A percentile compares a stretch with the other conserved stretches of the same genome.
Conservation (phyloP, 2,329 filamentous ascomycete species). For the Aspergillus sp. region DNA sequence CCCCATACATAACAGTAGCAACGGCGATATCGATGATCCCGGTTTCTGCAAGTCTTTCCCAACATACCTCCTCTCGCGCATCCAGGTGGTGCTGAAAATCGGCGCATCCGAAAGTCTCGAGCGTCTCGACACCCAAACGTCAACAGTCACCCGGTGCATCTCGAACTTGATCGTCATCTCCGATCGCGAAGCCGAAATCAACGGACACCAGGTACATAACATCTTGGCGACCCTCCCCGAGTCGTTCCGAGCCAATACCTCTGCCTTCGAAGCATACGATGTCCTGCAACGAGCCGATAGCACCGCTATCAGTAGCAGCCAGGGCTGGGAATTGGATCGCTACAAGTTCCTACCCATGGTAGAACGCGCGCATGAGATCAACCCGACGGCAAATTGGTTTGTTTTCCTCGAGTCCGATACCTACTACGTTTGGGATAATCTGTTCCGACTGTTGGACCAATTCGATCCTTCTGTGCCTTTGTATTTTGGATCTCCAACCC, state of each 20-base stretch:
- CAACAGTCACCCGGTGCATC: slow-evolving; percentile 54
- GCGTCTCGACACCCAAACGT: slow-evolving; percentile 47
- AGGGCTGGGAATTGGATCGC: slow-evolving; percentile 55
- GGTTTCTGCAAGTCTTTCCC: slow-evolving; percentile 27
- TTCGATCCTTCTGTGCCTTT: slow-evolving; percentile 45
- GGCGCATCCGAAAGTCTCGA: slow-evolving; percentile 45
- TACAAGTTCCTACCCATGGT: slow-evolving; percentile 59
- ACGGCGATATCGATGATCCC: neutral
- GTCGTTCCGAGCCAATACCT: slow-evolving; percentile 33
- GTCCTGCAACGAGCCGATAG: slow-evolving; percentile 37
- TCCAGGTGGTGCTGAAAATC: slow-evolving; percentile 51
- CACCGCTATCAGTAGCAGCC: slow-evolving; percentile 28
- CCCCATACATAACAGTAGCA: neutral
- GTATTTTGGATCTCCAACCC: slow-evolving; percentile 52
- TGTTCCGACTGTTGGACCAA: slow-evolving; percentile 49
- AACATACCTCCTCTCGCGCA: slow-evolving; percentile 36
- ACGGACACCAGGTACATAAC: slow-evolving; percentile 45
- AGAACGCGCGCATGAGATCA: slow-evolving; percentile 48
- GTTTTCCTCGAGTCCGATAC: slow-evolving; percentile 58
- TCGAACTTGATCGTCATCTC: slow-evolving; percentile 49
- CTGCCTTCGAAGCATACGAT: slow-evolving; percentile 43
- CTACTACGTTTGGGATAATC: slow-evolving; percentile 45
- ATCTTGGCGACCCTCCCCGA: slow-evolving; percentile 47
- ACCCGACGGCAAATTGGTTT: slow-evolving; percentile 53
- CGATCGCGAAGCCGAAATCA: slow-evolving; percentile 48